These are phyloP conservation scores for Cyclotella cryptica DNA, from an alignment of 108 stramenopile species.

Conservation along the genomic window DNA sequence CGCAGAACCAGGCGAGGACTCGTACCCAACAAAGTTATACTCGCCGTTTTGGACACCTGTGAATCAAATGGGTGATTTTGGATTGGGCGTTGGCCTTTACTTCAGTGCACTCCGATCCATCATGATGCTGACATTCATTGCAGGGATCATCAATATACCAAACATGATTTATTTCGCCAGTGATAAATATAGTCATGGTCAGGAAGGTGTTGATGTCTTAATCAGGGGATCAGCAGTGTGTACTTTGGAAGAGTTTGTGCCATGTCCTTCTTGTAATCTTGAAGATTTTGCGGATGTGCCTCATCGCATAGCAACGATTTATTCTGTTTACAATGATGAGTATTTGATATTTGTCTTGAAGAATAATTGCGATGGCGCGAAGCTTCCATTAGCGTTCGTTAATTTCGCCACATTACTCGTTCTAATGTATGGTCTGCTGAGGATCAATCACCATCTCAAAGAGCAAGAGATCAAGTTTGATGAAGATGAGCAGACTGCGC, in stretches of 20 bases:
- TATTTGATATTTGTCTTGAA: background rate
- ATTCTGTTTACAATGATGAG: background rate
- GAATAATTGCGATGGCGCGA: background rate
- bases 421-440: background rate
- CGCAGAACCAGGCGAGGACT: constrained; percentile 2
- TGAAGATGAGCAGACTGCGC: constrained; percentile 1
- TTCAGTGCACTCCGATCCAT: background rate
- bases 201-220: background rate
- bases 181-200: background rate
- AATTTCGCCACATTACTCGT: background rate
- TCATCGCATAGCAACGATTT: background rate
- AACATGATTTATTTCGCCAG: background rate
- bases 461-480: background rate
- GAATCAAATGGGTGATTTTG: constrained; percentile 13
- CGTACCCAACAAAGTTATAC: background rate
- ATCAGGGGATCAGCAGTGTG: background rate
- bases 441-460: constrained; percentile 1
- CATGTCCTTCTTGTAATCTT: background rate
- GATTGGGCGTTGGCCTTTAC: background rate
- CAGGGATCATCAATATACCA: background rate
- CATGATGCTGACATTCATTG: background rate
- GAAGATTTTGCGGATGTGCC: constrained; percentile 10
- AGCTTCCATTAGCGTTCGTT: background rate
- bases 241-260: background rate
- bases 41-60: background rate